Base-by-base conservation (phyloP, 345 rosid genomes). In the Erysimum cheiranthoides region DNA sequence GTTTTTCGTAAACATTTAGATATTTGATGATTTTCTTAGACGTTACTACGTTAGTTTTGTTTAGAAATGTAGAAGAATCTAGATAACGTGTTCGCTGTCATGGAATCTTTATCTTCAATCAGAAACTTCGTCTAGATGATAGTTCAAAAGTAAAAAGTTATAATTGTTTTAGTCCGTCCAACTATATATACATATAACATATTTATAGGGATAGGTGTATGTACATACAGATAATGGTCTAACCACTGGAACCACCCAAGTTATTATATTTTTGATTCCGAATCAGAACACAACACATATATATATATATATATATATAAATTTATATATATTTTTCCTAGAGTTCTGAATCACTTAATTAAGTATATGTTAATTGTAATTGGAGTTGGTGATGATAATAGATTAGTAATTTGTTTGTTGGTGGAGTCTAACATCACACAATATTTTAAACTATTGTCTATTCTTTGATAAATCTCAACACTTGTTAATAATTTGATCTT, bases 91-190 rank as follows among this genome's bases (percentile, higher is more conserved):
- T 64, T 70, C 59, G 38, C 10, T 57, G 66, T 30, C 76, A 36
- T 28, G 72, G 76, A 77, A 64, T 77, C 72, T 77, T 70, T 47
- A 47, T 57, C 72, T 77, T 63, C 36, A 77, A 25, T 63, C 80
- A 28, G 51, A 77, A 63, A 77, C 66, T 62, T 77, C 18, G 51
- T 56, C 54, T 74, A 74, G 2, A 57, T 36, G 39, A 74, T 35
- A 45, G 34, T 35, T 45, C 3, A 66, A 46, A 61, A 27, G 31
- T 34, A 5, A 30, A 12, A 9, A 0, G 25, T 3, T 58, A 32
- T 11, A 45, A 35, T 66, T 21, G 4, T 66, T 66, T 46, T 54
- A 45, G 7, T 64, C 45, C 12, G 43, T 17, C 43, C 38, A 13
- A 1, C 5, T 40, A 10, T 47, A 47, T 43, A 8, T 32, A 46